Base-by-base conservation (phyloP, 2,329 filamentous ascomycete species). In the Magnaporthales sp. region DNA sequence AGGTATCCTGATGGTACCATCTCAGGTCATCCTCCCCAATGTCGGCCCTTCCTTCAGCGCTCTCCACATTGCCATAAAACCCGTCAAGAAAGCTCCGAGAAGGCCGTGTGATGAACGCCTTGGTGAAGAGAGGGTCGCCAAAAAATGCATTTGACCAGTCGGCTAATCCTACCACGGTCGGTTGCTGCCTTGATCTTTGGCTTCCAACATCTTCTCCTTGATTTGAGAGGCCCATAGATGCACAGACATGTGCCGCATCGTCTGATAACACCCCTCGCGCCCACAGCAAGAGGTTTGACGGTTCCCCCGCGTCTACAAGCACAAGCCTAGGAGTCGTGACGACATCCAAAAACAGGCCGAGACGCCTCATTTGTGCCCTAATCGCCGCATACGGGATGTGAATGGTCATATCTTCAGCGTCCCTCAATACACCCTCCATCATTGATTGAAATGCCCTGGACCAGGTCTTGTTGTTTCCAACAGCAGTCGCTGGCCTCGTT, bases 141-240 rank as follows among this genome's bases (percentile, higher is more conserved):
- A 89, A 88, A 11, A 87, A 70, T 60, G 83, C 82, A 67, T 81
- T 83, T 68, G 83, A 83, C 86, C 86, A 89, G 74, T 86, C 83
- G 32, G 79, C 78, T n/a, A 88, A 72, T 0, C 85, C 85, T 0
- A 79, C 82, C 15, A 87, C 72, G 22, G 22, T 6, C 24, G 26
- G 8, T 2, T 29, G 32, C 9, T 51, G 3, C 32, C 4, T 11
- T 32, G 6, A 11, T 26, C 19, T 19, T 30, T 30, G 29, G 19
- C 3, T 24, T n/a, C 62, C 19, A 19, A 24, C 6, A 19, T 7
- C 24, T 30, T 15, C 9, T 32, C 30, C n/a, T n/a, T 46, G 15
- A 46, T 8, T n/a, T 46, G 15, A 46, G 38, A 19, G 4, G 38
- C 38, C n/a, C 4, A 19, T n/a, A 46, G 38, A n/a, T 46, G 38